Conservation (phyloP, 805 yeast species). For the Saccharomyces paradoxus region DNA sequence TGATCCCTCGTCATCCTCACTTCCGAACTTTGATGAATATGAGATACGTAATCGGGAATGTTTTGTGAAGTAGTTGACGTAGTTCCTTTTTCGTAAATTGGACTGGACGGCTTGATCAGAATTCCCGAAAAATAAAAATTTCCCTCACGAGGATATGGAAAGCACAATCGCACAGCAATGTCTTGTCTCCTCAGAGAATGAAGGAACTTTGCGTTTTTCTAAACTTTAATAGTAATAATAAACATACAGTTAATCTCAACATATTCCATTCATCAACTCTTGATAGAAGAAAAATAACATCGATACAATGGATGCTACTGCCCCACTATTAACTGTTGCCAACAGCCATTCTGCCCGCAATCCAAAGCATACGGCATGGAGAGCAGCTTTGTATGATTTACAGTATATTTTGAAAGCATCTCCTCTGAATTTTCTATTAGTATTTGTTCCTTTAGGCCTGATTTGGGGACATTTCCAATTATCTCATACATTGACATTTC, state of each 20-base stretch:
- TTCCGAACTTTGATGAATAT: background rate
- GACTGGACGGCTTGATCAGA: background rate
- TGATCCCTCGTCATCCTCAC: background rate
- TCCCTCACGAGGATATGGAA: background rate
- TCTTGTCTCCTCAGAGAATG: background rate
- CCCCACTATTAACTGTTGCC: constrained; percentile 15
- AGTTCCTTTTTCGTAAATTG: background rate
- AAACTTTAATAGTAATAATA: background rate
- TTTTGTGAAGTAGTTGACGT: background rate
- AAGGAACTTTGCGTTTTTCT: background rate
- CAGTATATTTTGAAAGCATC: constrained; percentile 41
- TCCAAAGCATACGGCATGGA: constrained; percentile 1
- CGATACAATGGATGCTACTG: constrained; percentile 11
- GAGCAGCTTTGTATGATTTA: constrained; percentile 19
- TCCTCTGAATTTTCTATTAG: constrained; percentile 64
- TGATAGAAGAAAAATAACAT: background rate
- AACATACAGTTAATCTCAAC: background rate
- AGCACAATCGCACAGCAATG: background rate
- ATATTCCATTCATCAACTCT: background rate
- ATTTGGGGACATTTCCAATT: constrained; percentile 55
- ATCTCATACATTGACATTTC: constrained; percentile 50
- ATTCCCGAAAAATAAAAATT: background rate
- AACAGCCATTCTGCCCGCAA: background rate
- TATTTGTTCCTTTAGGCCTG: constrained; percentile 86
- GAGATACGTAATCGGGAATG: background rate